Evolutionary conservation across 352 stramenopile genomes (phyloP), one percentile per base, ranked within the genome.

Genomic region (Albugo candida): DNA sequence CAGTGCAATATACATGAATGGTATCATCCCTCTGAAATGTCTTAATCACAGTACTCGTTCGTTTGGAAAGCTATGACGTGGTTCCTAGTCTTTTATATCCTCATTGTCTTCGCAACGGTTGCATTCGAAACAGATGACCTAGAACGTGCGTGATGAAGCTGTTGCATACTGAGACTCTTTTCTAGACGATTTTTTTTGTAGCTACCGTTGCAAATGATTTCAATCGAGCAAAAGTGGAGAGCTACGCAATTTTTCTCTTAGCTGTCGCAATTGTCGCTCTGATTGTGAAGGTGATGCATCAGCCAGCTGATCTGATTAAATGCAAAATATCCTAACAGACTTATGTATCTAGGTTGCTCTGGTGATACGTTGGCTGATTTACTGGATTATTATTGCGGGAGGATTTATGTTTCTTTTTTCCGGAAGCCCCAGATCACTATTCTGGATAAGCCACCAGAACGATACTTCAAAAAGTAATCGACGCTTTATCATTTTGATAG

Each of bases 351-450:
- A 85, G 41, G 53, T 91, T 34, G 63, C 72, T 14, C 45, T 91
- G 39, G 57, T 93, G 18, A 73, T 87, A 40, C 73, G 75, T 41
- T 88, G 81, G 77, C 56, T 92, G 41, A 59, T 93, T 19, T 93
- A 89, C 56, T 88, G 67, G 65, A 63, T 86, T 21, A 60, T 91
- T 36, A 40, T 86, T 20, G 70, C 66, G 1, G 65, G 79, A 35
- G 56, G 82, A 48, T 47, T 80, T 41, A 80, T 56, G 11, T 74
- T 67, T 47, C 50, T 65, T 6, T 54, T 77, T 27, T 77, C 70
- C 1, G 49, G 52, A 24, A 70, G 66, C 38, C 42, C 79, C 17
- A 65, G 62, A 36, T 58, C 73, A 16, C 45, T 78, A 14, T 76
- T 79, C 34, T 77, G 61, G 62, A 49, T 70, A 24, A 48, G 69